Evolutionary conservation across 495 filamentous ascomycete species (phyloP).

Genomic region (Aspergillus carlsbadensis): DNA sequence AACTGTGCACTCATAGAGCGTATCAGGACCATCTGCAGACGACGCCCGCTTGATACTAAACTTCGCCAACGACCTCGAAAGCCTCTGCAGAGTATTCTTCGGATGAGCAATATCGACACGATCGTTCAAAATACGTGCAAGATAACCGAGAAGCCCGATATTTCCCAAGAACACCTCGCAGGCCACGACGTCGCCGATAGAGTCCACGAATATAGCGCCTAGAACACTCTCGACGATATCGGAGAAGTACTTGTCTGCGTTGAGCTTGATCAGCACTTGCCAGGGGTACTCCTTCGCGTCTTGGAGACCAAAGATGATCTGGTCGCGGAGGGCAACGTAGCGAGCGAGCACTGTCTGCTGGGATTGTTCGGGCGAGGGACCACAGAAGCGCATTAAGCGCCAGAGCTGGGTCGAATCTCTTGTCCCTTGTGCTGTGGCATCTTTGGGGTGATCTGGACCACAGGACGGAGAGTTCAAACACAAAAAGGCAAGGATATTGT

Average conservation of each 20-base stretch:
- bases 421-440: too few relatives aligned
- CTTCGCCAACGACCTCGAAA: conserved; percentile 40
- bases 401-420: not conserved
- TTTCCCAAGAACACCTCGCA: conserved; percentile 60
- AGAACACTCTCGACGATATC: conserved; percentile 81
- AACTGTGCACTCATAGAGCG: not conserved
- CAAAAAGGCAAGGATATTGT: conserved; percentile 77
- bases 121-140: conserved; percentile 61
- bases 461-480: conserved; percentile 59
- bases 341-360: conserved; percentile 37
- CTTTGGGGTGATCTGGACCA: too few relatives aligned
- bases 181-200: conserved; percentile 51
- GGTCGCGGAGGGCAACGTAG: conserved; percentile 33
- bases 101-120: conserved; percentile 67
- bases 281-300: conserved; percentile 65
- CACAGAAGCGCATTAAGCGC: too few relatives aligned
- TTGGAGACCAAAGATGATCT: conserved; percentile 50
- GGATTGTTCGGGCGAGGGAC: conserved; percentile 24
- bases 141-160: conserved; percentile 60
- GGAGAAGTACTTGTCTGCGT: conserved; percentile 77
- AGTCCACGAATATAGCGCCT: conserved; percentile 85
- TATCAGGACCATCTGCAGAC: not conserved
- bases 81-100: conserved; percentile 64
- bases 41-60: not conserved
- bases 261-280: conserved; percentile 63